Percentiles rank a stretch among this genome's conserved stretches.
Conservation (phyloP, 495 filamentous ascomycete genomes). For the Penicillium psychrofluorescens region DNA sequence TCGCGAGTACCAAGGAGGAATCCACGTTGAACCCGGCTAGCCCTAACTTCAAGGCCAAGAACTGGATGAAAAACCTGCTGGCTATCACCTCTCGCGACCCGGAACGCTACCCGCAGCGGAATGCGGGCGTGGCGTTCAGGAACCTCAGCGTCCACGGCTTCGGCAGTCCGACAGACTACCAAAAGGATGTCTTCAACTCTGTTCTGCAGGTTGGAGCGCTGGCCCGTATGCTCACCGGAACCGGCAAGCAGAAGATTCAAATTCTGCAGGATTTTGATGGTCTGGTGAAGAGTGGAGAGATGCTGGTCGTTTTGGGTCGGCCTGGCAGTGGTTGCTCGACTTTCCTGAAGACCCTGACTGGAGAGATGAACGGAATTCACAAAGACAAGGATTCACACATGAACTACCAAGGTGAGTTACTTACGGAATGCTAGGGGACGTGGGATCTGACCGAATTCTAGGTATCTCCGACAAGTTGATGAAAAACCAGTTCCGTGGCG, state of each 20-base stretch:
- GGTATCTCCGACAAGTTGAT: conserved; percentile 62
- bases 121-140: conserved; percentile 43
- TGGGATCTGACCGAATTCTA: conserved; percentile 52
- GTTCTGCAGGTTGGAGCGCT: conserved; percentile 49
- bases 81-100: conserved; percentile 41
- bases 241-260: conserved; percentile 51
- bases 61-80: conserved; percentile 46
- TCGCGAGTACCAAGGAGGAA: conserved; percentile 31
- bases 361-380: conserved; percentile 68
- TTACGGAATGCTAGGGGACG: not conserved
- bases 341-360: conserved; percentile 64
- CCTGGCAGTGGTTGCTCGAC: conserved; percentile 70
- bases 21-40: conserved; percentile 40
- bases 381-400: conserved; percentile 49
- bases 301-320: conserved; percentile 71
- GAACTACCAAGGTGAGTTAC: conserved; percentile 62
- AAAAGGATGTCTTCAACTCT: conserved; percentile 70
- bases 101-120: conserved; percentile 35
- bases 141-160: conserved; percentile 73
- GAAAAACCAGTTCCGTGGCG: conserved; percentile 60
- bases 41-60: conserved; percentile 41
- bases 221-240: conserved; percentile 33
- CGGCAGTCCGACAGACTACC: conserved; percentile 70
- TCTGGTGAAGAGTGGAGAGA: conserved; percentile 66
- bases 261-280: conserved; percentile 71